phyloP scores from a whole-genome alignment of 1,284 basidiomycete species.

The Ustilago curta region DNA sequence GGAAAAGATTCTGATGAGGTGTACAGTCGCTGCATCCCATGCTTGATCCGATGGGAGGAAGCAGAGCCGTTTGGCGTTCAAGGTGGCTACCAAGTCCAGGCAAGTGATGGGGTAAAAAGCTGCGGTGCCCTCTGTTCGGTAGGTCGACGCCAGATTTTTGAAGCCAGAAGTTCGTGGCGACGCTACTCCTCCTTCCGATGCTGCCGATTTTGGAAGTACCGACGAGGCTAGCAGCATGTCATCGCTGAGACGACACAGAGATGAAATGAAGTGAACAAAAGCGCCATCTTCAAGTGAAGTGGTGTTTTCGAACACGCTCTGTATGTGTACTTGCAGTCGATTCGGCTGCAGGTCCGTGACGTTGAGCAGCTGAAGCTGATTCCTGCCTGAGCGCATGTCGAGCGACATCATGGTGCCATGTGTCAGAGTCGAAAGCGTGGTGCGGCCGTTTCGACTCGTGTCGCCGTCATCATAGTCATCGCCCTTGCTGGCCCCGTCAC shows the following conservation, averaged over 20 bases:
- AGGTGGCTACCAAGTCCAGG: slow-evolving; percentile 80
- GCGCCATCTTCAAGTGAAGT: slow-evolving; percentile 81
- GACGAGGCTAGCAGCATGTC: slow-evolving; percentile 28
- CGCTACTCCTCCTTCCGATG: neutral
- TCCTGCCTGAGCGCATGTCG: slow-evolving; percentile 39
- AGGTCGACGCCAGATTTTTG: slow-evolving; percentile 3
- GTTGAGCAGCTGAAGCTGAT: slow-evolving; percentile 44
- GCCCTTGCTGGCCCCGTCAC: neutral
- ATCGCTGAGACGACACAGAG: slow-evolving; percentile 84
- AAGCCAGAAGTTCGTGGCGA: slow-evolving; percentile 30
- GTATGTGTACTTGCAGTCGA: slow-evolving; percentile 46
- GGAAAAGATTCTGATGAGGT: slow-evolving; percentile 81
- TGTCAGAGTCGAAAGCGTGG: slow-evolving; percentile 44
- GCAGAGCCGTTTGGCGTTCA: slow-evolving; percentile 88
- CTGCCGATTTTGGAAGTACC: slow-evolving; percentile 4
- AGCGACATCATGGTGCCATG: slow-evolving; percentile 39
- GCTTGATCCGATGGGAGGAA: slow-evolving; percentile 82
- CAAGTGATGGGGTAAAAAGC: slow-evolving; percentile 82
- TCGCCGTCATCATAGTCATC: slow-evolving; percentile 10
- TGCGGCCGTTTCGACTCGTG: slow-evolving; percentile 17
- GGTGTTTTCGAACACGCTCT: slow-evolving; percentile 71
- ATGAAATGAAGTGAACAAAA: slow-evolving; percentile 83
- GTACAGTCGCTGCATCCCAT: slow-evolving; percentile 83
- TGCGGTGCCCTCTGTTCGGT: slow-evolving; percentile 2
- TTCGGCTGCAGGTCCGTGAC: slow-evolving; percentile 30